Base-by-base conservation (phyloP, 2,329 filamentous ascomycete species). In the Aureobasidium vineae region DNA sequence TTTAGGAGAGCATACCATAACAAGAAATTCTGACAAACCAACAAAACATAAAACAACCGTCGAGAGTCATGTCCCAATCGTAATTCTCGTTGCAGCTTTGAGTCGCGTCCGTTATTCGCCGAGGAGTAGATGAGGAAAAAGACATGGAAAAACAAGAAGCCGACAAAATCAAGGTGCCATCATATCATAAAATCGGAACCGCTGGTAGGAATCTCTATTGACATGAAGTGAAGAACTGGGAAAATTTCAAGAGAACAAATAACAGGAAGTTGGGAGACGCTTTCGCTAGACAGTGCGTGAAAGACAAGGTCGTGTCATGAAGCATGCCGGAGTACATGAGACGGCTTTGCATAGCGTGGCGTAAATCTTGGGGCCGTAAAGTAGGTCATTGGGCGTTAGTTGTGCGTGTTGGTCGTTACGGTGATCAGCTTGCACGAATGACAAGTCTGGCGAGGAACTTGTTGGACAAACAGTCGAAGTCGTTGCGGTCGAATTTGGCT, bases 391-490 rank as follows among this genome's bases (percentile, higher is more conserved):
- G 65, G 28, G 31, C 57, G 56, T 68, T 38, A 54, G 56, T 52
- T 50, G 45, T 40, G 33, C 61, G 49, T 64, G 8, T 36, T 61
- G 3, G 36, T 26, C 38, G 31, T 41, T 31, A 41, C 19, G 45
- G 16, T 31, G 21, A 50, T 68, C 74, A 96, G 82, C 96, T 96
- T 74, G 94, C 91, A 73, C 94, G 92, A 78, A 97, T 97, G 77
- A 97, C 93, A 75, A 98, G 86, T 81, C 96, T 96, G 43, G 93
- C 96, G 72, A 97, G 82, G 83, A 98, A 97, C 83, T 97, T 98
- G 84, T 97, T 97, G 63, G 93, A 96, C 76, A 98, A 80, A 68
- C 89, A 95, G 82, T 98, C 94, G 76, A 97, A 98, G 81, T 98
- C 91, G 73, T 89, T 86, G 72, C 91, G 88, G 81, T 97, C 90